Base-by-base conservation (phyloP, 345 rosid genomes). In the Raphanus raphanistrum region DNA sequence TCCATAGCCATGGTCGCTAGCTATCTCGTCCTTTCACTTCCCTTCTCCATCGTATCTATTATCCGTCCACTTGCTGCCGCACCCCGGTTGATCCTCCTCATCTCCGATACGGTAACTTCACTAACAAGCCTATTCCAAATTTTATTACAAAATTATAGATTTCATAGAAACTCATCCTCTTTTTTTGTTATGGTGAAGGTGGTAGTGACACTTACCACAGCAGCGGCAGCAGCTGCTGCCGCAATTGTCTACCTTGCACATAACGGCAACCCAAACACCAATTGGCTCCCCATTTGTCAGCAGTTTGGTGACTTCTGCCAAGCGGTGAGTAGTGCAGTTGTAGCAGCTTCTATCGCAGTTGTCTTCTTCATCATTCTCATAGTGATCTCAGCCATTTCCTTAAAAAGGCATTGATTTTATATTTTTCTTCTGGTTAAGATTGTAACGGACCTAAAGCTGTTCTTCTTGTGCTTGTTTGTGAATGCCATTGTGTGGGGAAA, bases 301-400 rank as follows among this genome's bases (percentile, higher is more conserved):
- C 97, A 94, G 50, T 94, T 88, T 5, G 97, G 91, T 16, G 91
- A 90, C 61, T 94, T 92, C 69, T 94, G 98, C 83, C 87, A 87
- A 69, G 74, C 65, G 29, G 82, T 72, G 1, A 90, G 93, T 35
- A 91, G 91, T 16, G 92, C 94, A 0, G 96, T 94, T 81, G 93
- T 94, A 63, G 88, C 92, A 3, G 78, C 91, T 8, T 86, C 89
- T 25, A 74, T 88, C 27, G 76, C 86, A 0, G 84, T 78, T n/a
- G 71, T 73, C 12, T 74, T 90, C 57, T 73, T 92, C 48, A 6
- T 90, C 76, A 0, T 79, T 29, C 80, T 94, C 76, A 71, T 92
- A 33, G 45, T 90, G 50, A 55, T 89, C 1, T 92, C 97, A 7
- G 93, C 83, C 74, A 2, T 88, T 12, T 87, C 92, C 31, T 87